A percentile compares a stretch with the other conserved stretches of the same genome.
Evolutionary conservation across 1,284 basidiomycete genomes (phyloP).

Genomic region (Ceratobasidium sp.): DNA sequence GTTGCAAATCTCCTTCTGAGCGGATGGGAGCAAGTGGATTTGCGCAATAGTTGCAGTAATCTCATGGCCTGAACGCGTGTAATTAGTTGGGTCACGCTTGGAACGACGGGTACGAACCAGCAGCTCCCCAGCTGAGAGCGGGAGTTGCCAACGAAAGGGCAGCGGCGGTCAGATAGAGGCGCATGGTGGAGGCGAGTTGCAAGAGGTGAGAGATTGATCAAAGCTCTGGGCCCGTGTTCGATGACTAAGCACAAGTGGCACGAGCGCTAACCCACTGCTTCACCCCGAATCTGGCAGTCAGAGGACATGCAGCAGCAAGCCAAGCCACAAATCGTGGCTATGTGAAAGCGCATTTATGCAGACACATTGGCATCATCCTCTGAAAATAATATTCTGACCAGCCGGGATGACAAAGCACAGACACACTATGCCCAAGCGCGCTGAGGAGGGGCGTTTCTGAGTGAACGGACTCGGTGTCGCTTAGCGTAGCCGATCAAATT

Average conservation of each 20-base stretch:
- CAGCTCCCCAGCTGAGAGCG: slow-evolving; percentile 59
- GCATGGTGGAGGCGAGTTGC: slow-evolving; percentile 6
- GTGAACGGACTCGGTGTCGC: background rate
- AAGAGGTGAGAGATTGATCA: slow-evolving; percentile 21
- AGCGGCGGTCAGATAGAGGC: background rate
- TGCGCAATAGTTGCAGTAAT: slow-evolving; percentile 94
- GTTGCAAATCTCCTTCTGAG: slow-evolving; percentile 73
- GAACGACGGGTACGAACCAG: slow-evolving; percentile 54
- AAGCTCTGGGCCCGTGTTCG: slow-evolving; percentile 8
- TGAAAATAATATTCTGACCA: too few species aligned
- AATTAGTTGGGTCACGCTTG: background rate
- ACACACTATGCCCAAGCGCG: too few species aligned
- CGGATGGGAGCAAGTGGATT: slow-evolving; percentile 83
- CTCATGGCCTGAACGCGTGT: slow-evolving; percentile 72
- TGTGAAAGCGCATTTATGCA: too few species aligned
- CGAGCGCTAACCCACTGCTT: too few species aligned
- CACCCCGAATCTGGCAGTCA: too few species aligned
- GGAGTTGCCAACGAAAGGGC: slow-evolving; percentile 42
- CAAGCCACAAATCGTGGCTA: too few species aligned
- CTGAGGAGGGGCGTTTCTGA: too few species aligned
- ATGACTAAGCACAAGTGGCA: slow-evolving; percentile 4
- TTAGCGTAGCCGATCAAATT: background rate
- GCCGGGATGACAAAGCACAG: too few species aligned
- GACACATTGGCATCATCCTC: too few species aligned
- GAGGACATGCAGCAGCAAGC: too few species aligned